Evolutionary conservation across 768 basidiomycete species (phyloP).

Genomic region (Tricholoma furcatifolium): DNA sequence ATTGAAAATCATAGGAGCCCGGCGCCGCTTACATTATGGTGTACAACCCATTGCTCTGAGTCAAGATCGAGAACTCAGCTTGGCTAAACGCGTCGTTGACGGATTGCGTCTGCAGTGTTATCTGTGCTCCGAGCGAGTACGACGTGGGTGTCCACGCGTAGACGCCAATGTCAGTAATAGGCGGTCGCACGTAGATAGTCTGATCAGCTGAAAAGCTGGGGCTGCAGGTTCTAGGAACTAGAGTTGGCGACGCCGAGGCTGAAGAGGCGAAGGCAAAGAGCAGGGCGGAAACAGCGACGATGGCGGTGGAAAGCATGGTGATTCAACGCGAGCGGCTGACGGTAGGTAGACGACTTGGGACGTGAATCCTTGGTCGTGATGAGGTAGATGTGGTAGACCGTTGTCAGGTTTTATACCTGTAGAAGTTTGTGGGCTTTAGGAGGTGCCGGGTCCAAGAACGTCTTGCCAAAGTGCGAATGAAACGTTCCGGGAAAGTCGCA

Average conservation of each 20-base stretch:
- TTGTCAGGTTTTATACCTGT: background rate
- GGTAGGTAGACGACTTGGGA: background rate
- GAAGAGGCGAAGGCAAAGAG: slow-evolving; percentile 18
- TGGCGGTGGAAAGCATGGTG: slow-evolving; percentile 4
- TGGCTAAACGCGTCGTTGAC: slow-evolving; percentile 3
- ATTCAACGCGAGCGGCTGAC: background rate
- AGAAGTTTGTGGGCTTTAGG: background rate
- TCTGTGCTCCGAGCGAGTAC: slow-evolving; percentile 4
- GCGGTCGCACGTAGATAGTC: slow-evolving; percentile 13
- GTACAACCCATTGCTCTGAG: slow-evolving; percentile 11
- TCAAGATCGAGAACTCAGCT: slow-evolving; percentile 12
- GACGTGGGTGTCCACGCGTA: slow-evolving; percentile 12
- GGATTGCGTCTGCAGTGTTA: slow-evolving; percentile 3
- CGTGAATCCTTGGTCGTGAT: background rate
- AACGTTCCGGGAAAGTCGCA: background rate
- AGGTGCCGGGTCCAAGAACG: background rate
- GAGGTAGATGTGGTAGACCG: too few relatives aligned
- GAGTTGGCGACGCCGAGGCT: slow-evolving; percentile 24
- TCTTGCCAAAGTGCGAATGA: background rate
- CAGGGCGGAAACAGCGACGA: slow-evolving; percentile 1
- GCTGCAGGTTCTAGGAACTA: slow-evolving; percentile 10
- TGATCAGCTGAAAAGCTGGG: slow-evolving; percentile 9
- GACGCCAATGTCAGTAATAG: slow-evolving; percentile 6
- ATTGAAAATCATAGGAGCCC: background rate
- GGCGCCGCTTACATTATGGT: slow-evolving; percentile 10